Conservation (phyloP, 177 flowering plant genomes). For the Vitis hybrid region DNA sequence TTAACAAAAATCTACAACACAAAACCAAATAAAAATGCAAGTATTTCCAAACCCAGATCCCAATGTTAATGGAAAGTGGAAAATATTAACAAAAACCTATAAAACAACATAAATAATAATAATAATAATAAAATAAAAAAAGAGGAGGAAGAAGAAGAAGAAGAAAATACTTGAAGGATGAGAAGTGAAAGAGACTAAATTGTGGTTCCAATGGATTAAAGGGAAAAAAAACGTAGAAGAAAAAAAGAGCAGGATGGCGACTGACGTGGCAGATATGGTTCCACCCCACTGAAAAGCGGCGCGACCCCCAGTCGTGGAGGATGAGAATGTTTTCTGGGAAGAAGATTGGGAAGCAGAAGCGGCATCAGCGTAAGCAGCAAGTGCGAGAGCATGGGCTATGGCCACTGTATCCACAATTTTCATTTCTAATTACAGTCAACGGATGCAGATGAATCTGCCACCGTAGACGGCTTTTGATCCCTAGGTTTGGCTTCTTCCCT, state of each 20-base stretch:
- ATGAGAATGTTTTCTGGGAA: background rate
- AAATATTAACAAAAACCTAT: background rate
- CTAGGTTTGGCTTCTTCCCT: no score
- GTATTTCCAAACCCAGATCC: conserved; percentile 3
- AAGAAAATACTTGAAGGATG: no score
- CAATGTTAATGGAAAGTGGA: conserved; percentile 1
- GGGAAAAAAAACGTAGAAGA: background rate
- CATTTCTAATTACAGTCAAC: no score
- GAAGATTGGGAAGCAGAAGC: no score
- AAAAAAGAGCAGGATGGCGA: background rate
- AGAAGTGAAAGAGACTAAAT: no score
- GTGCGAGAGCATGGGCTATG: no score
- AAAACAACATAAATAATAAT: no score
- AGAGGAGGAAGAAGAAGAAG: background rate
- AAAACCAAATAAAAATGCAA: conserved; percentile 1
- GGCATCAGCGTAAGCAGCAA: no score
- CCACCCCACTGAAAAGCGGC: conserved; percentile 41
- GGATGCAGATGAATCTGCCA: no score
- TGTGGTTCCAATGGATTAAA: background rate
- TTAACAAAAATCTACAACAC: conserved; percentile 34
- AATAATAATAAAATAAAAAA: background rate
- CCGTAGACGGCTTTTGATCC: no score
- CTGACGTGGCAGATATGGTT: conserved; percentile 33
- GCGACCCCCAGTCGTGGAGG: conserved; percentile 5
- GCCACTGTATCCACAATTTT: no score